These are phyloP conservation scores for Kwoniella dendrophila DNA, from an alignment of 768 basidiomycete genomes.

Conservation along the genomic window DNA sequence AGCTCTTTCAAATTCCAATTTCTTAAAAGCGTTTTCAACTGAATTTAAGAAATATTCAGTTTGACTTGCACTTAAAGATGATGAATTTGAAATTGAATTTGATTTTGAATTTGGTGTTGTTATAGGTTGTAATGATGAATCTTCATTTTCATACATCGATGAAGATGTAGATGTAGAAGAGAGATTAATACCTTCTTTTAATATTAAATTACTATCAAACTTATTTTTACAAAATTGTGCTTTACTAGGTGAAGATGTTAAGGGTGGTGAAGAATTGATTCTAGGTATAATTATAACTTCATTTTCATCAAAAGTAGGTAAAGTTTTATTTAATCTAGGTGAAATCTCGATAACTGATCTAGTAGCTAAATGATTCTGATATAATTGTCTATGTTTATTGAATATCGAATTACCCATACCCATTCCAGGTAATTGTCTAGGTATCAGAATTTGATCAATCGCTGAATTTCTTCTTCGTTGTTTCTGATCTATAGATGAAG, in stretches of 20 bases:
- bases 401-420: constrained; percentile 17
- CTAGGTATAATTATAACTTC: not conserved
- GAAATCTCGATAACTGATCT: constrained; percentile 22
- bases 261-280: constrained; percentile 9
- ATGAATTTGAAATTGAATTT: constrained; percentile 1
- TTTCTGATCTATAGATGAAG: not conserved
- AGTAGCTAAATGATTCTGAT: constrained; percentile 22
- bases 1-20: constrained; percentile 19
- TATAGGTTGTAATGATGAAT: too few species aligned
- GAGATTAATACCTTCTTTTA: not conserved
- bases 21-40: constrained; percentile 23
- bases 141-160: not conserved
- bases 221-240: not conserved
- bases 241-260: constrained; percentile 7
- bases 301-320: not conserved
- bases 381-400: constrained; percentile 15
- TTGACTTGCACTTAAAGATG: constrained; percentile 19
- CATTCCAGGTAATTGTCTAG: constrained; percentile 17
- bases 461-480: constrained; percentile 1
- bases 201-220: too few species aligned
- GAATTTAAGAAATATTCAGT: constrained; percentile 20
- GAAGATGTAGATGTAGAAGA: not conserved
- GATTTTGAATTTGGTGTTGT: too few species aligned
- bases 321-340: not conserved
- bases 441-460: constrained; percentile 2